Base-by-base conservation (phyloP, 371 early-diverging fungal species). In the Rhizopus sp. region DNA sequence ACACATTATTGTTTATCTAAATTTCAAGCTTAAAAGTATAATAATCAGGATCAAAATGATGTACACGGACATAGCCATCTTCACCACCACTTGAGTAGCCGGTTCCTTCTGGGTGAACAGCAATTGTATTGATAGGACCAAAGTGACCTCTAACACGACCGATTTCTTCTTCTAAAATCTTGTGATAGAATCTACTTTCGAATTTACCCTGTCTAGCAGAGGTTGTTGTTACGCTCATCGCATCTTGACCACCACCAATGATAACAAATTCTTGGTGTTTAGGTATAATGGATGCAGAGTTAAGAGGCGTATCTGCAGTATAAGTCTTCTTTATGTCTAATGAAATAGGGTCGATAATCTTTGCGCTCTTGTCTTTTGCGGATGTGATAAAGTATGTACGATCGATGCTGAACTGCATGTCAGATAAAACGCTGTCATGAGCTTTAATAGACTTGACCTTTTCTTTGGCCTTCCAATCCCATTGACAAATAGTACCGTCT, bases 121-220 rank as follows among this genome's bases (percentile, higher is more conserved):
- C 97, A 61, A 99, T 85, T 13, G 99, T 96, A 83, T 99, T 99
- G 80, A 99, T 98, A 55, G 99, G 99, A 67, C 99, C 99, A 80
- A 99, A 99, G 72, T 99, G 99, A 41, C 99, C 98, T 80, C 91
- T 95, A 50, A 96, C 94, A 62, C 96, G 91, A 39, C 99, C 99
- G 42, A 99, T 89, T 76, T 99, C 98, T 68, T 97, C 94, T 61
- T 94, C 93, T 60, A 95, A 89, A 45, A 97, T 89, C 70, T 93
- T 89, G 86, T 99, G 99, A 87, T 88, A 99, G 88, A 99, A 97
- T 60, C 98, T 87, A 64, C 93, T 90, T 77, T 99, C 99, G 82
- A 99, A 99, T 81, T 97, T 95, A 74, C 98, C 98, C 71, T 92
- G 91, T 69, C 93, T 88, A 51, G 93, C 91, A 59, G 88, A 85